Evolutionary conservation across 2,329 filamentous ascomycete genomes (phyloP).

Genomic region (Botrytis tulipae): DNA sequence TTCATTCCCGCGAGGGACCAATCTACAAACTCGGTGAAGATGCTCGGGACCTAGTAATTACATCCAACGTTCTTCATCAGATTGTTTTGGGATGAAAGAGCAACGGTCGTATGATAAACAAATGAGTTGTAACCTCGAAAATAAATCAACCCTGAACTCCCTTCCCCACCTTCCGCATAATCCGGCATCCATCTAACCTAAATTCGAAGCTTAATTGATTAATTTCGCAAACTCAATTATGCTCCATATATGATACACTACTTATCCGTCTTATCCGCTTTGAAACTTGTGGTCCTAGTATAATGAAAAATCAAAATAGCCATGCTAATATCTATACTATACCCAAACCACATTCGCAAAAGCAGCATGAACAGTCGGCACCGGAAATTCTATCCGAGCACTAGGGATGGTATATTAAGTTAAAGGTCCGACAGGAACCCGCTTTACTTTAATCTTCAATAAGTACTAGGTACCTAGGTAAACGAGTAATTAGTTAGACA

Average conservation of each 20-base stretch:
- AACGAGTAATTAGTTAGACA: not conserved
- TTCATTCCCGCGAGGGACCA: not conserved
- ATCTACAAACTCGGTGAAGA: not conserved
- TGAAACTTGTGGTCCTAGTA: not conserved
- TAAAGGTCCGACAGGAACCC: not conserved
- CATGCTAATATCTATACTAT: not conserved
- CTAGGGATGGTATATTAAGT: not conserved
- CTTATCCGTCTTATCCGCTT: not conserved
- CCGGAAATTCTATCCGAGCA: not conserved
- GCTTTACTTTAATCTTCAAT: not conserved
- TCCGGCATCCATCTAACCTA: not conserved
- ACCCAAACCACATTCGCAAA: not conserved
- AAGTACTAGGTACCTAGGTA: not conserved
- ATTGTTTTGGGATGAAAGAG: not conserved
- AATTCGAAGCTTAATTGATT: not conserved
- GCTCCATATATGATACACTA: not conserved
- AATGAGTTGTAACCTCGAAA: not conserved
- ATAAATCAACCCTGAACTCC: not conserved
- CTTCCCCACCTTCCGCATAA: not conserved
- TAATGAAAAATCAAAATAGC: not conserved
- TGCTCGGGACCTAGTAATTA: not conserved
- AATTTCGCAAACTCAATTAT: not conserved
- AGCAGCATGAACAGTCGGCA: not conserved
- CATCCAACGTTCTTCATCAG: not conserved
- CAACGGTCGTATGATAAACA: not conserved